Percentiles rank a stretch among this genome's conserved stretches.
Conservation (phyloP, 1,284 basidiomycete genomes). For the Heliocybe sulcata region DNA sequence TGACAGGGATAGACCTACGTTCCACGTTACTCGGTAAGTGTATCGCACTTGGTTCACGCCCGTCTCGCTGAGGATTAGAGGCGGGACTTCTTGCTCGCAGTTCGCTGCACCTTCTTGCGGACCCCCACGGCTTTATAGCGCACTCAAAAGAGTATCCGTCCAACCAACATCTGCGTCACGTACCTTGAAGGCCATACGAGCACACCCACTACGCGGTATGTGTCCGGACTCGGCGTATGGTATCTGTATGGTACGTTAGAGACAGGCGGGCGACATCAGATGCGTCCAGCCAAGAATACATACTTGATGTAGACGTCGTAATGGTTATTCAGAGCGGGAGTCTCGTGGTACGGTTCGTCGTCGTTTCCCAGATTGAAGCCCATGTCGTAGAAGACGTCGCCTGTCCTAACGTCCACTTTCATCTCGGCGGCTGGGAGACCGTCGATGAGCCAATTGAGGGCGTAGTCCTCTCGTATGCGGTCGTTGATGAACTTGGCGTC, state of each 20-base stretch:
- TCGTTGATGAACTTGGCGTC: slow-evolving; percentile 89
- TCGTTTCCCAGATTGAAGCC: slow-evolving; percentile 78
- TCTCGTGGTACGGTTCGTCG: slow-evolving; percentile 41
- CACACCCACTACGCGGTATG: slow-evolving; percentile 84
- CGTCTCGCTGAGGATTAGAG: slow-evolving; percentile 59
- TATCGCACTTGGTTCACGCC: slow-evolving; percentile 70
- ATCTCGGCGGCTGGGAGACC: slow-evolving; percentile 92
- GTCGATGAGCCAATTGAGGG: slow-evolving; percentile 92
- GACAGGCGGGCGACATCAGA: neutral
- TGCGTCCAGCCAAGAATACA: slow-evolving; percentile 11
- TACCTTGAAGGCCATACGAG: slow-evolving; percentile 87
- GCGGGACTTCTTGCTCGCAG: slow-evolving; percentile 27
- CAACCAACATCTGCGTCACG: slow-evolving; percentile 4
- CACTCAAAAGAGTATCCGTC: slow-evolving; percentile 1
- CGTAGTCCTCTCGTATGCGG: slow-evolving; percentile 89
- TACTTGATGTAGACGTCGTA: slow-evolving; percentile 80
- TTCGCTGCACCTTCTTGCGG: slow-evolving; percentile 36
- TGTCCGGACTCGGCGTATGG: slow-evolving; percentile 63
- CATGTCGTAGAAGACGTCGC: slow-evolving; percentile 86
- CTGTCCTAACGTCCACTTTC: slow-evolving; percentile 72
- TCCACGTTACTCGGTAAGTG: slow-evolving; percentile 88
- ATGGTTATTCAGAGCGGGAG: slow-evolving; percentile 85
- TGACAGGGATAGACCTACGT: slow-evolving; percentile 37
- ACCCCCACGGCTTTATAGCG: slow-evolving; percentile 46
- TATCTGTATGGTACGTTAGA: slow-evolving; percentile 45